These are phyloP conservation scores for Arthroderma sp. DNA, from an alignment of 2,329 filamentous ascomycete species.

Conservation along the genomic window DNA sequence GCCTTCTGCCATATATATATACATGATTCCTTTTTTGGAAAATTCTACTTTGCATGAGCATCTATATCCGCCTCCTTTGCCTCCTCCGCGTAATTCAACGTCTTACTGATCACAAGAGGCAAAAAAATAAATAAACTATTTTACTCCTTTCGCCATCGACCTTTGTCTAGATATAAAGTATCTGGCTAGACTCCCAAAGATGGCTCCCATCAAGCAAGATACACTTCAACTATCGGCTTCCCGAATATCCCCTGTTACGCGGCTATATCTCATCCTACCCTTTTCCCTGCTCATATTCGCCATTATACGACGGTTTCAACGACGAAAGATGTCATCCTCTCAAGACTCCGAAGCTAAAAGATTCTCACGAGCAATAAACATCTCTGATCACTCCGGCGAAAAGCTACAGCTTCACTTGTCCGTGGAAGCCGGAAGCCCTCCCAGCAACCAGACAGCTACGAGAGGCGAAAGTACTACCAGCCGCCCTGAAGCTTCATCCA, in stretches of 20 bases:
- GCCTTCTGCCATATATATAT: conserved; percentile 1
- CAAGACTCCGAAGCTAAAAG: not conserved
- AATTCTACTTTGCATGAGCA: not conserved
- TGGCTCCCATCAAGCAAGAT: not conserved
- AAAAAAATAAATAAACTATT: not conserved
- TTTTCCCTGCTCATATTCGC: not conserved
- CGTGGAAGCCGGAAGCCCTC: not conserved
- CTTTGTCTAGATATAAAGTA: not conserved
- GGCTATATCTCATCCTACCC: not conserved
- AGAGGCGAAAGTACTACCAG: not conserved
- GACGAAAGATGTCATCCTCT: not conserved
- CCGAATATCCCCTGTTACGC: not conserved
- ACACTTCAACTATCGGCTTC: not conserved
- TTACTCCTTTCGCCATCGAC: not conserved
- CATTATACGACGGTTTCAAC: not conserved
- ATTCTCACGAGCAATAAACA: not conserved
- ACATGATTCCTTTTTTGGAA: not conserved
- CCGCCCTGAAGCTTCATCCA: not conserved
- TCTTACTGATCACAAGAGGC: not conserved
- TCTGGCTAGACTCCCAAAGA: not conserved
- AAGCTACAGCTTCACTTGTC: not conserved
- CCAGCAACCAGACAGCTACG: not conserved
- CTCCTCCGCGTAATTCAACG: not conserved
- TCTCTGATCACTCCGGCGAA: not conserved
- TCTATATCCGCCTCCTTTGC: not conserved